A percentile compares a stretch with the other conserved stretches of the same genome.
Evolutionary conservation across 1,284 basidiomycete species (phyloP).

Genomic region (Rhodotorula sp.): DNA sequence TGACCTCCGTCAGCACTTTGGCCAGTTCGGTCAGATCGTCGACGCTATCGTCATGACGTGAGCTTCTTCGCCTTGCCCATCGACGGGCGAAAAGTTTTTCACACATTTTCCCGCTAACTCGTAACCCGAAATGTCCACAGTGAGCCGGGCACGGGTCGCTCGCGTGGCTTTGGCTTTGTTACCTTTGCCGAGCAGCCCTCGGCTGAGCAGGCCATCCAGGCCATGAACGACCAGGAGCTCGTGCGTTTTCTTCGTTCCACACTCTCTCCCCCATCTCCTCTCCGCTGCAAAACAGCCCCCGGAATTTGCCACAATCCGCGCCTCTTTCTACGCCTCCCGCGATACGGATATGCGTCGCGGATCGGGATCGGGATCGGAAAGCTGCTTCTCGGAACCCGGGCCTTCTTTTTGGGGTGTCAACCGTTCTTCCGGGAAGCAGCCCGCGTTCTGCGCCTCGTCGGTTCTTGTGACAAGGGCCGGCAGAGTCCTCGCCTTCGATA

Average conservation of each 20-base stretch:
- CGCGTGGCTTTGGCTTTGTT: slow-evolving; percentile 43
- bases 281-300: neutral
- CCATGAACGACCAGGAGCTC: slow-evolving; percentile 44
- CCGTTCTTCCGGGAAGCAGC: slow-evolving; percentile 16
- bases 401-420: slow-evolving; percentile 1
- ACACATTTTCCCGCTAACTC: neutral
- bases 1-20: slow-evolving; percentile 38
- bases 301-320: neutral
- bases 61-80: neutral
- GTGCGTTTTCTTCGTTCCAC: slow-evolving; percentile 27
- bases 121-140: neutral
- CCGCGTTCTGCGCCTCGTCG: too few relatives aligned
- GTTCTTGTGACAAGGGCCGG: neutral
- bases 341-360: too few relatives aligned
- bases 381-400: slow-evolving; percentile 16
- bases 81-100: neutral
- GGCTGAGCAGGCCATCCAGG: slow-evolving; percentile 39
- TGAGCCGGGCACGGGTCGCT: slow-evolving; percentile 41
- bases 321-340: neutral
- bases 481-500: neutral
- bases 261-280: too few relatives aligned
- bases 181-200: slow-evolving; percentile 38
- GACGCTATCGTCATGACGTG: slow-evolving; percentile 45
- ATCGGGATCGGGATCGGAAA: neutral
- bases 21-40: slow-evolving; percentile 38